Conservation (phyloP, 2,329 filamentous ascomycete species). For the Chaetomium globosum region DNA sequence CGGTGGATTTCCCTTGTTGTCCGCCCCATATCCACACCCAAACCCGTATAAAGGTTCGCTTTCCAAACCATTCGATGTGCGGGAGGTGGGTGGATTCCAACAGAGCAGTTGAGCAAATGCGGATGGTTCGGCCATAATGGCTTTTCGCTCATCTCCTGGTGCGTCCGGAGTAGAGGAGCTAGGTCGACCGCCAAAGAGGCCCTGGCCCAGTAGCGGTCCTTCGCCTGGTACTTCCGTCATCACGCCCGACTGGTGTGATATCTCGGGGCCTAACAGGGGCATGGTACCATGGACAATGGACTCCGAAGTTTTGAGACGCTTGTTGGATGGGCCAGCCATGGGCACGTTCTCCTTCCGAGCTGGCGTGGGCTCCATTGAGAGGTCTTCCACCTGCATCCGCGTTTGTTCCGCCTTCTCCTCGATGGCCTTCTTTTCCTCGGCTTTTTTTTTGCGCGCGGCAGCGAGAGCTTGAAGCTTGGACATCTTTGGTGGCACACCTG, state of each 20-base stretch:
- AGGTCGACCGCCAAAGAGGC: background rate
- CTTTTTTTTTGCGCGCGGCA: conserved; percentile 81
- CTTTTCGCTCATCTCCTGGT: conserved; percentile 39
- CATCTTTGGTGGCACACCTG: conserved; percentile 66
- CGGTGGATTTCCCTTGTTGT: conserved; percentile 8
- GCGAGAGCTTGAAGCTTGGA: conserved; percentile 92
- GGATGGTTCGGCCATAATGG: conserved; percentile 48
- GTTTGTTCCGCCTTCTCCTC: conserved; percentile 41
- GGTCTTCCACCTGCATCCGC: conserved; percentile 32
- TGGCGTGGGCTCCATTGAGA: conserved; percentile 31
- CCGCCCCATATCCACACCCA: conserved; percentile 6
- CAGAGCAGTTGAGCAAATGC: conserved; percentile 60
- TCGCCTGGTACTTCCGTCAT: conserved; percentile 39
- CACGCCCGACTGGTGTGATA: background rate
- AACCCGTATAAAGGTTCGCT: background rate
- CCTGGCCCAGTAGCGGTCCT: conserved; percentile 13
- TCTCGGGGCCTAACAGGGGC: conserved; percentile 22
- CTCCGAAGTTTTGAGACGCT: conserved; percentile 34
- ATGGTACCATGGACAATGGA: conserved; percentile 27
- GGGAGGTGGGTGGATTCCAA: conserved; percentile 43
- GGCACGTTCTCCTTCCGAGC: conserved; percentile 39
- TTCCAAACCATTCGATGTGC: conserved; percentile 26
- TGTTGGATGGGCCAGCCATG: conserved; percentile 34
- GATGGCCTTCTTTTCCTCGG: conserved; percentile 54
- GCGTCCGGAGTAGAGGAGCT: conserved; percentile 1